These are phyloP conservation scores for Keithomyces neogunnii DNA, from an alignment of 2,329 filamentous ascomycete genomes.

Conservation along the genomic window DNA sequence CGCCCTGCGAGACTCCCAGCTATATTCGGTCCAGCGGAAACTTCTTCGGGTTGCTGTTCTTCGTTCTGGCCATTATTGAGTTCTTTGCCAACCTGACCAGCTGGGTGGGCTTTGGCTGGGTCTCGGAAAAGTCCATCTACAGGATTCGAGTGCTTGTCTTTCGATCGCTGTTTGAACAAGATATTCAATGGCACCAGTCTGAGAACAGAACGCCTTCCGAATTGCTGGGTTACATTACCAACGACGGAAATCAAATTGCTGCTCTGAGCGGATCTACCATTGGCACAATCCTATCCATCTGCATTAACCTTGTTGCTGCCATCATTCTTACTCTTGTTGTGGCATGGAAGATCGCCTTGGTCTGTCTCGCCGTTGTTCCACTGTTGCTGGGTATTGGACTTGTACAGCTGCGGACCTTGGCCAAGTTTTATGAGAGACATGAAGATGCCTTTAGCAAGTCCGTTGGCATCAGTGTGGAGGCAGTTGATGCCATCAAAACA, in stretches of 20 bases:
- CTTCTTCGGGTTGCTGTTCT: slow-evolving; percentile 50
- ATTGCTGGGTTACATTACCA: slow-evolving; percentile 52
- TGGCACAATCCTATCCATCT: slow-evolving; percentile 54
- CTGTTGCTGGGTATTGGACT: slow-evolving; percentile 56
- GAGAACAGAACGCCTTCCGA: slow-evolving; percentile 41
- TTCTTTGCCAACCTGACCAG: slow-evolving; percentile 44
- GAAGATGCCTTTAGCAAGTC: slow-evolving; percentile 51
- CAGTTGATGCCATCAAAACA: slow-evolving; percentile 52
- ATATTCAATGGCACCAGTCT: slow-evolving; percentile 64
- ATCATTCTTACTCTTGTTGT: slow-evolving; percentile 58
- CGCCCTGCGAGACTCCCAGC: slow-evolving; percentile 33
- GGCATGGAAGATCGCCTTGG: slow-evolving; percentile 63
- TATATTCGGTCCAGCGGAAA: slow-evolving; percentile 28
- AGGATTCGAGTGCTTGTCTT: slow-evolving; percentile 55
- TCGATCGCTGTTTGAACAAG: slow-evolving; percentile 56
- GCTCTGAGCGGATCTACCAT: slow-evolving; percentile 58
- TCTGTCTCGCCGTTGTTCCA: slow-evolving; percentile 56
- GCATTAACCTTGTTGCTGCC: slow-evolving; percentile 54
- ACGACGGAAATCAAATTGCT: slow-evolving; percentile 52
- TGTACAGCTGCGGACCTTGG: slow-evolving; percentile 52
- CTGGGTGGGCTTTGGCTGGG: slow-evolving; percentile 35
- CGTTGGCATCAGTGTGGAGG: slow-evolving; percentile 53
- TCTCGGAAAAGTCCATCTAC: slow-evolving; percentile 57
- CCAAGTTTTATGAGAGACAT: slow-evolving; percentile 48
- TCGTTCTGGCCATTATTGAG: slow-evolving; percentile 37